Conservation (phyloP, 179 eudicot species). For the Gypsophila paniculata region DNA sequence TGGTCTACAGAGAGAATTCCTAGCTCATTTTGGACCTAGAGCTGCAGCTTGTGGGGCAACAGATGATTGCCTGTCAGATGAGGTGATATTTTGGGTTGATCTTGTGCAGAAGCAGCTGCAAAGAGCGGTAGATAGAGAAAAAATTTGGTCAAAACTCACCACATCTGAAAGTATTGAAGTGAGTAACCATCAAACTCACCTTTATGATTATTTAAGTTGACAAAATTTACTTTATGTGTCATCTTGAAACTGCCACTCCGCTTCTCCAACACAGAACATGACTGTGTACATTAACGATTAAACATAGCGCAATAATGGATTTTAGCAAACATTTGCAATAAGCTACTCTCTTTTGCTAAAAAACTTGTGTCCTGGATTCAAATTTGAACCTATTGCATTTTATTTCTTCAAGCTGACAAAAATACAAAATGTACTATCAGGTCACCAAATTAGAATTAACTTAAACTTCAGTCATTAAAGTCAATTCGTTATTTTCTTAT, state of each 20-base stretch:
- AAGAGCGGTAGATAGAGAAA: conserved; percentile 81
- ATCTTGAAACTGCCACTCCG: not conserved
- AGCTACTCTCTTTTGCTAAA: not conserved
- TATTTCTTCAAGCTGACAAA: not conserved
- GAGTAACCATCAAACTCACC: conserved; percentile 21
- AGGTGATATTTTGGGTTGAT: conserved; percentile 77
- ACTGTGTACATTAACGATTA: not conserved
- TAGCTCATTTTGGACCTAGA: conserved; percentile 84
- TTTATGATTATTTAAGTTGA: not conserved
- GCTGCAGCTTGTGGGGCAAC: conserved; percentile 60
- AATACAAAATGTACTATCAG: not conserved
- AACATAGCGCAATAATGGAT: not conserved
- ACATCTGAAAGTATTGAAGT: conserved; percentile 95
- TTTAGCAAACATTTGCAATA: not conserved
- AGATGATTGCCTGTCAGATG: conserved; percentile 65
- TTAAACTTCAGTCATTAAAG: not conserved
- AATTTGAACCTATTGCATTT: not conserved
- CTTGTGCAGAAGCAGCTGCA: conserved; percentile 77
- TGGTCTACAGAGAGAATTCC: conserved; percentile 73
- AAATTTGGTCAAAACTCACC: conserved; percentile 87
- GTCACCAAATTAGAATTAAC: not conserved
- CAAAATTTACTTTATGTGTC: not conserved
- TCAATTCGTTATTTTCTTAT: not conserved
- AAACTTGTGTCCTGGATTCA: not conserved
- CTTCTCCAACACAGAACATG: not conserved